Evolutionary conservation across 352 stramenopile genomes (phyloP).

Genomic region (Globisporangium canariense): DNA sequence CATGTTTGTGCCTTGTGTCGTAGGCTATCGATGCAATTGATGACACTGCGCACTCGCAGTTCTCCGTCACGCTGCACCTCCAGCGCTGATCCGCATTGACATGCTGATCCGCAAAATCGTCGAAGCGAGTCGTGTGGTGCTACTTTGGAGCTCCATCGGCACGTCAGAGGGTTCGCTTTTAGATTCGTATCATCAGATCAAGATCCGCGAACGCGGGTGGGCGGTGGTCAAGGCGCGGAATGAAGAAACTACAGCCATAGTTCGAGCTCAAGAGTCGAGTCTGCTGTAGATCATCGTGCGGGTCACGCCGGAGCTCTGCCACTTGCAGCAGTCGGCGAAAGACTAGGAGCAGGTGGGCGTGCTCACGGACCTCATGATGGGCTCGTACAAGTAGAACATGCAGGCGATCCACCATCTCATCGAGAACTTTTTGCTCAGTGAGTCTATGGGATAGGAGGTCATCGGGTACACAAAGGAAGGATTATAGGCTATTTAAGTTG

Average conservation of each 20-base stretch:
- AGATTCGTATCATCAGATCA: background rate
- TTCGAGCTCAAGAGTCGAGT: background rate
- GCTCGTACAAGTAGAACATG: conserved; percentile 14
- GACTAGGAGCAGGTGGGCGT: conserved; percentile 3
- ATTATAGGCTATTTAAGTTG: too few species aligned
- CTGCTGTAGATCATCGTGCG: conserved; percentile 1
- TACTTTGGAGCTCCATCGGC: conserved; percentile 5
- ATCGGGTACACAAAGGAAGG: too few species aligned
- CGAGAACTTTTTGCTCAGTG: conserved; percentile 7
- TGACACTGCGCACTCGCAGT: background rate
- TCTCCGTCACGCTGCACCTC: background rate
- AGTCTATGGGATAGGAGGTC: background rate
- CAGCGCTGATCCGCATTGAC: background rate
- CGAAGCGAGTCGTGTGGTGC: background rate
- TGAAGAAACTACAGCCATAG: background rate
- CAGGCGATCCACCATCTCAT: too few species aligned
- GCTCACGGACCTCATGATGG: conserved; percentile 13
- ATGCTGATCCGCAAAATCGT: conserved; percentile 1
- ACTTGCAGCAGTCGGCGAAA: background rate
- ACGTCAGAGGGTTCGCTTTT: conserved; percentile 5
- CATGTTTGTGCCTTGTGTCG: background rate
- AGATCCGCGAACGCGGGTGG: conserved; percentile 1
- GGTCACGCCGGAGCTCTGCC: conserved; percentile 1
- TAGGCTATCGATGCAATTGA: conserved; percentile 4
- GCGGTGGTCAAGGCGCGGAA: background rate